Conservation (phyloP, 441 rosid species). For the Gossypium aridum region DNA sequence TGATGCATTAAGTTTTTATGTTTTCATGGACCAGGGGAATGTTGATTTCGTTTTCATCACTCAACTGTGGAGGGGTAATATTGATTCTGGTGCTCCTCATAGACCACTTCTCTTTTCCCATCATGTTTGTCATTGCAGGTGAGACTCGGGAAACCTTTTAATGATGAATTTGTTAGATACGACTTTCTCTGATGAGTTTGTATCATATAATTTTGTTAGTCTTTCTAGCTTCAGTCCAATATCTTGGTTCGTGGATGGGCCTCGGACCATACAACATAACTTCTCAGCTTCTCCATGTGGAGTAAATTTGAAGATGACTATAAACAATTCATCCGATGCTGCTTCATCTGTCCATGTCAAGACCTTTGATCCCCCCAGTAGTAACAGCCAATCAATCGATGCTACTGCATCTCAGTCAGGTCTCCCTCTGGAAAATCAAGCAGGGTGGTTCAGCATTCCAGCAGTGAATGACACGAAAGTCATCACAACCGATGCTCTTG, state of each 20-base stretch:
- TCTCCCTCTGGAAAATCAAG: conserved; percentile 37
- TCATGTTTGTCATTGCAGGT: conserved; percentile 84
- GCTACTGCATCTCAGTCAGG: conserved; percentile 20
- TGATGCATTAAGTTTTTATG: conserved; percentile 2
- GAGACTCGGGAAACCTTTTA: conserved; percentile 16
- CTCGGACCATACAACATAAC: conserved; percentile 48
- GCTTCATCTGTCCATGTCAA: conserved; percentile 41
- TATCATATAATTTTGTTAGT: conserved; percentile 26
- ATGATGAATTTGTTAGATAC: not conserved
- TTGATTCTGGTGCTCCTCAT: conserved; percentile 31
- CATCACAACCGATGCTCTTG: conserved; percentile 37
- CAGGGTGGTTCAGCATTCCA: conserved; percentile 66
- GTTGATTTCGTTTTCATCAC: conserved; percentile 79
- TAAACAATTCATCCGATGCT: conserved; percentile 64
- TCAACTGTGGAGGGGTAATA: conserved; percentile 31
- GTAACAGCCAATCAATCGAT: conserved; percentile 23
- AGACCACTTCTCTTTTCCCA: conserved; percentile 51
- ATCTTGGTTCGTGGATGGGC: conserved; percentile 77
- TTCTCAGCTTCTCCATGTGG: conserved; percentile 61
- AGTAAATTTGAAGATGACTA: conserved; percentile 57
- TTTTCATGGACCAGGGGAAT: conserved; percentile 43
- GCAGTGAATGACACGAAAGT: conserved; percentile 43
- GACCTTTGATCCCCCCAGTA: conserved; percentile 34
- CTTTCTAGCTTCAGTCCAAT: conserved; percentile 48
- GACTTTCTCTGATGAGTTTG: not conserved